Base-by-base conservation (phyloP, 78 protist genomes). In the Dictyostelium citrinum region DNA sequence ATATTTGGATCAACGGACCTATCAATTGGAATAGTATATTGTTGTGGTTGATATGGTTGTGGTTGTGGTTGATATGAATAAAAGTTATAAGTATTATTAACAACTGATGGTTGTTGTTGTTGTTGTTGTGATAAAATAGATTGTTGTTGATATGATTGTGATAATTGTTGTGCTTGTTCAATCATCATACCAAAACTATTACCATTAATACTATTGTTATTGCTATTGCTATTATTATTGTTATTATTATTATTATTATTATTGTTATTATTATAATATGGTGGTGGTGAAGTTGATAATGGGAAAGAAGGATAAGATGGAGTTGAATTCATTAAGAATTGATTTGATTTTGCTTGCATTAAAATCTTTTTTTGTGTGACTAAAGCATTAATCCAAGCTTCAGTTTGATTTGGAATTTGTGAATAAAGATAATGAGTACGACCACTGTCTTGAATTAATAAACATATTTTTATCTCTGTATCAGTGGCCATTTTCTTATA, bases 341-440 rank as follows among this genome's bases (percentile, higher is more conserved):
- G 93, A 16, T 78, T 88, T 22, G 68, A 43, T 29, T 33, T 60
- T 9, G 85, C 17, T 68, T 88, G 93, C 71, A 46, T 24, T 14
- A 55, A 67, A 29, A 88, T 79, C 46, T 88, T 88, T 76, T 88
- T 88, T 68, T 88, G 93, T 5, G 93, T 88, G 49, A 77, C 67
- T 17, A 88, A 45, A 4, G 86, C 82, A 49, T 88, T 82, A 79
- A 88, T 88, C 93, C 93, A 88, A 64, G 93, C 93, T 31, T 88
- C 93, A 43, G 93, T 88, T 68, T 67, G 81, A 67, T 88, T 45
- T 31, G 78, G 60, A 17, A 79, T 76, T 27, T 79, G 79, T 31
- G 85, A 39, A 31, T 78, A 88, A 33, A 88, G 85, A 37, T 51
- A 51, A 79, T 88, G 93, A 27, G 80, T 88, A 24, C 93, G 72